Conservation (phyloP, 495 filamentous ascomycete genomes). For the Hypoxylon fuscum region DNA sequence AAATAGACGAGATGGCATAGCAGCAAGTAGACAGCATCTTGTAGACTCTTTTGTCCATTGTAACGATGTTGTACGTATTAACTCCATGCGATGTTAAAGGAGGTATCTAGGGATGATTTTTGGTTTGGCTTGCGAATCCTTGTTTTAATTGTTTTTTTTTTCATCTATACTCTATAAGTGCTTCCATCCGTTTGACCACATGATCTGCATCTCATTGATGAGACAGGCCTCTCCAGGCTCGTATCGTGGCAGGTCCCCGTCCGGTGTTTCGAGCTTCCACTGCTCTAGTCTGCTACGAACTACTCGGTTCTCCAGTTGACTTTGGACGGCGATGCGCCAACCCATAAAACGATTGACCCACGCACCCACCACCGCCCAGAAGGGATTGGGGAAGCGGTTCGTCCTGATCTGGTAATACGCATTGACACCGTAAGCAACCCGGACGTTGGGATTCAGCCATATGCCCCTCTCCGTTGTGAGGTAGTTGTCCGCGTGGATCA, state of each 20-base stretch:
- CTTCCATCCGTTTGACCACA: conserved; percentile 77
- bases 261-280: conserved; percentile 49
- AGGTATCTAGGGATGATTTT: conserved; percentile 17
- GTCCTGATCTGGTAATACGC: conserved; percentile 66
- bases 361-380: conserved; percentile 42
- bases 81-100: conserved; percentile 2
- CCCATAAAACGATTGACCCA: conserved; percentile 69
- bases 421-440: conserved; percentile 71
- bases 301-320: conserved; percentile 48
- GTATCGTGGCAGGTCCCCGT: conserved; percentile 44
- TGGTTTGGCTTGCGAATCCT: too few species aligned
- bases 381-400: conserved; percentile 40
- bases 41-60: neutral
- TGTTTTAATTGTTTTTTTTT: conserved; percentile 17
- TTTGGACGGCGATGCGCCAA: conserved; percentile 53
- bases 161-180: conserved; percentile 64
- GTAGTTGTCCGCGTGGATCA: conserved; percentile 81
- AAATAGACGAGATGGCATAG: neutral
- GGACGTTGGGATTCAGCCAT: conserved; percentile 80
- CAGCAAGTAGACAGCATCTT: neutral
- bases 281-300: conserved; percentile 53
- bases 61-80: neutral
- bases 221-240: conserved; percentile 73
- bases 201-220: conserved; percentile 86
- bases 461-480: conserved; percentile 64